A percentile compares a stretch with the other conserved stretches of the same genome.
Conservation (phyloP, 257 asterid genomes). For the Solanum chiquidenum region DNA sequence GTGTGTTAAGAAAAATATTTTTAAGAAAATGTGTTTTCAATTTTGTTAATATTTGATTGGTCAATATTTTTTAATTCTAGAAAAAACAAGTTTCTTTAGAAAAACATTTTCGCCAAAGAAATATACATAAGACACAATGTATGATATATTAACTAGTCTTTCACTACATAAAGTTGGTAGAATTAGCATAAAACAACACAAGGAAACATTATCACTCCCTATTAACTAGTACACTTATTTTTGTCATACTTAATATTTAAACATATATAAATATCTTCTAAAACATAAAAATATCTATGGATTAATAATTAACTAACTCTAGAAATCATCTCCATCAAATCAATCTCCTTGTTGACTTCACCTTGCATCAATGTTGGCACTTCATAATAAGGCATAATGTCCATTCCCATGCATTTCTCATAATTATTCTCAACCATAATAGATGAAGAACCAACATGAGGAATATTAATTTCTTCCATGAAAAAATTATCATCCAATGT, state of each 20-base stretch:
- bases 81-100: neutral
- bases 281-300: neutral
- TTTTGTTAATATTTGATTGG: too few relatives aligned
- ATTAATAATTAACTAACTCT: conserved; percentile 10
- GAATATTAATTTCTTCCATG: neutral
- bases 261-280: neutral
- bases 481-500: conserved; percentile 16
- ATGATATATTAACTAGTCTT: too few relatives aligned
- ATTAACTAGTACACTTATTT: neutral
- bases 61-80: too few relatives aligned
- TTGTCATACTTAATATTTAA: neutral
- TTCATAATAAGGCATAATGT: conserved; percentile 8
- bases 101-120: neutral
- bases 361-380: conserved; percentile 8
- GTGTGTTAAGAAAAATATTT: neutral
- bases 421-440: neutral
- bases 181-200: neutral
- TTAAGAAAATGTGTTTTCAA: neutral
- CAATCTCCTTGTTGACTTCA: conserved; percentile 33
- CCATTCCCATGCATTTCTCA: conserved; percentile 8
- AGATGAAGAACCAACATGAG: neutral
- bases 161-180: neutral
- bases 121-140: neutral
- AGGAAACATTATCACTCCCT: neutral
- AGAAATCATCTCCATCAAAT: conserved; percentile 36